A percentile compares a stretch with the other conserved stretches of the same genome.
phyloP scores from a whole-genome alignment of 495 filamentous ascomycete genomes.

The Hypoxylon trugodes region DNA sequence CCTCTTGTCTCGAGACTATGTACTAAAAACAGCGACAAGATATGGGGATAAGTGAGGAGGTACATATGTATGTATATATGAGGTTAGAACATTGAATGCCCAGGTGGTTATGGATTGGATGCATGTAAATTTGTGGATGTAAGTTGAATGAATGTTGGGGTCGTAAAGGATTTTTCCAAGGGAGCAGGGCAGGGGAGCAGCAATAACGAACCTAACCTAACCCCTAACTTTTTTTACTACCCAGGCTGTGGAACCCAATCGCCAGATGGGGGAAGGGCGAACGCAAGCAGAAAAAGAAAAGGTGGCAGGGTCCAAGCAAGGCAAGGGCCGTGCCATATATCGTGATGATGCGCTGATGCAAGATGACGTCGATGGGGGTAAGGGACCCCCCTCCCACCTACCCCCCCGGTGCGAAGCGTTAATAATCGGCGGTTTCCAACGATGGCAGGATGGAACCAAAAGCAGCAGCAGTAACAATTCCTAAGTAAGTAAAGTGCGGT shows the following conservation, averaged over 20 bases:
- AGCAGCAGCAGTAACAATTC: too few species aligned
- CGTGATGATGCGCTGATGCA: slow-evolving; percentile 17
- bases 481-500: too few species aligned
- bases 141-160: background rate
- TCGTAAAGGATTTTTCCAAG: slow-evolving; percentile 15
- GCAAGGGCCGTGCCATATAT: background rate
- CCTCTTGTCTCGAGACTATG: background rate
- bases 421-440: slow-evolving; percentile 4
- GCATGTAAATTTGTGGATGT: too few species aligned
- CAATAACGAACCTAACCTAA: background rate
- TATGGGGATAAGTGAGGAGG: too few species aligned
- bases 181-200: background rate
- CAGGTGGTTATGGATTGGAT: background rate
- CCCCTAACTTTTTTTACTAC: too few species aligned
- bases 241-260: background rate
- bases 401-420: too few species aligned
- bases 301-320: slow-evolving; percentile 3
- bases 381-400: too few species aligned
- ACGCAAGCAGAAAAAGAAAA: too few species aligned
- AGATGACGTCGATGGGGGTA: slow-evolving; percentile 28
- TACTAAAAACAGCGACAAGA: background rate
- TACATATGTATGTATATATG: background rate
- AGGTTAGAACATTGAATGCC: too few species aligned
- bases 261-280: slow-evolving; percentile 3
- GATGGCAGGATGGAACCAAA: slow-evolving; percentile 13